Conservation (phyloP, 139 green algal genomes). For the Coelastrella sp. region DNA sequence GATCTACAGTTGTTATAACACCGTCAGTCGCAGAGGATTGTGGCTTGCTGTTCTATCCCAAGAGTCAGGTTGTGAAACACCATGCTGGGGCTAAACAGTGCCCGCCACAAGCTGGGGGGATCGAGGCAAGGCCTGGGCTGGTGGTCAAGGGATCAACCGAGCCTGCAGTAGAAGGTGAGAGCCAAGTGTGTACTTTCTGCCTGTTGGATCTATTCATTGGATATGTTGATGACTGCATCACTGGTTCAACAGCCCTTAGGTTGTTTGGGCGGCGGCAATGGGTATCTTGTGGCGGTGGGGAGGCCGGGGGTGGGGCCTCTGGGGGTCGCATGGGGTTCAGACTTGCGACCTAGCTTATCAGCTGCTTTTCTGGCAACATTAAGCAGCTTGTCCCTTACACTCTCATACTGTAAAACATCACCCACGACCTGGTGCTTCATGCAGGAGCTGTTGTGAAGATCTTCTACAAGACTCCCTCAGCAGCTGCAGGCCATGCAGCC, state of each 20-base stretch:
- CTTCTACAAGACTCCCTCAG: not conserved
- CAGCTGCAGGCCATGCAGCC: not conserved
- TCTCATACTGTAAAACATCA: not conserved
- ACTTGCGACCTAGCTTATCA: no score
- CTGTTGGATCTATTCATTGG: not conserved
- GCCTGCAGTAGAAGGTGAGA: slow-evolving; percentile 30
- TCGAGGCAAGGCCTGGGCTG: not conserved
- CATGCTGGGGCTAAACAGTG: not conserved
- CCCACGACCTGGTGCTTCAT: not conserved
- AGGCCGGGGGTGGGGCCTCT: no score
- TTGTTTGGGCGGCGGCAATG: no score
- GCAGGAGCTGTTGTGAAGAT: slow-evolving; percentile 5
- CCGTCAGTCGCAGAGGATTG: not conserved
- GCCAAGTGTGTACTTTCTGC: not conserved
- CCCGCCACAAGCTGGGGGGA: not conserved
- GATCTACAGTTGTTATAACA: slow-evolving; percentile 15
- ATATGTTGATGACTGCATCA: not conserved
- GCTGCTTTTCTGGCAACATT: no score
- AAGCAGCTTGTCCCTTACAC: no score
- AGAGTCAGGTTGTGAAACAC: not conserved
- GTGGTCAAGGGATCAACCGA: not conserved
- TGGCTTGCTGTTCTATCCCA: slow-evolving; percentile 15
- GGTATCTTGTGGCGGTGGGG: no score
- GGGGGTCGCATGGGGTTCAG: no score
- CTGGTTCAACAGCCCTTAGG: no score